A percentile compares a stretch with the other conserved stretches of the same genome.
Conservation (phyloP, 805 yeast species). For the Saccharomycopsis malanga region DNA sequence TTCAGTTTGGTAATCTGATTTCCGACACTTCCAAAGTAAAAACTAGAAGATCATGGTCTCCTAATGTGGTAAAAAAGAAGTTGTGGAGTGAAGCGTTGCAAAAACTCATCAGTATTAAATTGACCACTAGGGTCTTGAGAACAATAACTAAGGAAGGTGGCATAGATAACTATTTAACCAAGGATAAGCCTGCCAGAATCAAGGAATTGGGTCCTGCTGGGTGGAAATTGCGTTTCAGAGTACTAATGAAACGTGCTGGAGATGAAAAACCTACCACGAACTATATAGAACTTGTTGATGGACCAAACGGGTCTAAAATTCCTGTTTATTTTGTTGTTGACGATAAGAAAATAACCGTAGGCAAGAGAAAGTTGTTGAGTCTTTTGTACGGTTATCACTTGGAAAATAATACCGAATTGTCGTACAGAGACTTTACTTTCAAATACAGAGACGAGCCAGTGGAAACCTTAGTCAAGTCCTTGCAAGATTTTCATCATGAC, state of each 20-base stretch:
- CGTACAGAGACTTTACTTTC: slow-evolving; percentile 42
- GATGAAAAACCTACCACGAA: slow-evolving; percentile 35
- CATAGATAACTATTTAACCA: slow-evolving; percentile 76
- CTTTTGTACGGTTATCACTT: slow-evolving; percentile 45
- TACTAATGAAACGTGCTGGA: slow-evolving; percentile 43
- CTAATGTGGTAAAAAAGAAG: slow-evolving; percentile 68
- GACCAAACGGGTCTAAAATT: slow-evolving; percentile 28
- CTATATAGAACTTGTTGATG: slow-evolving; percentile 30
- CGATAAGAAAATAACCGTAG: slow-evolving; percentile 44
- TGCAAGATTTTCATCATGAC: slow-evolving; percentile 36
- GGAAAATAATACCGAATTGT: slow-evolving; percentile 35
- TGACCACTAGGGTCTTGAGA: slow-evolving; percentile 74
- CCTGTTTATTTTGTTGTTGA: slow-evolving; percentile 47
- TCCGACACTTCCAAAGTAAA: slow-evolving; percentile 71
- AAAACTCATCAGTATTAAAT: slow-evolving; percentile 46
- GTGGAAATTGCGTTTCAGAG: slow-evolving; percentile 79
- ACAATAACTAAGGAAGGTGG: slow-evolving; percentile 95
- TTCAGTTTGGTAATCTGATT: slow-evolving; percentile 68
- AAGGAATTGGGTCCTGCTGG: slow-evolving; percentile 91
- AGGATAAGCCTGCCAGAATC: slow-evolving; percentile 82
- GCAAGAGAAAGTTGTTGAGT: slow-evolving; percentile 56
- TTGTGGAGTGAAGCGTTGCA: slow-evolving; percentile 81
- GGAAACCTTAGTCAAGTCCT: slow-evolving; percentile 42
- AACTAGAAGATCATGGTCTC: slow-evolving; percentile 67
- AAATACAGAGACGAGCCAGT: slow-evolving; percentile 38